Percentiles rank a stretch among this genome's conserved stretches.
Conservation (phyloP, 2,329 filamentous ascomycete species). For the Periconia macrospinosa region DNA sequence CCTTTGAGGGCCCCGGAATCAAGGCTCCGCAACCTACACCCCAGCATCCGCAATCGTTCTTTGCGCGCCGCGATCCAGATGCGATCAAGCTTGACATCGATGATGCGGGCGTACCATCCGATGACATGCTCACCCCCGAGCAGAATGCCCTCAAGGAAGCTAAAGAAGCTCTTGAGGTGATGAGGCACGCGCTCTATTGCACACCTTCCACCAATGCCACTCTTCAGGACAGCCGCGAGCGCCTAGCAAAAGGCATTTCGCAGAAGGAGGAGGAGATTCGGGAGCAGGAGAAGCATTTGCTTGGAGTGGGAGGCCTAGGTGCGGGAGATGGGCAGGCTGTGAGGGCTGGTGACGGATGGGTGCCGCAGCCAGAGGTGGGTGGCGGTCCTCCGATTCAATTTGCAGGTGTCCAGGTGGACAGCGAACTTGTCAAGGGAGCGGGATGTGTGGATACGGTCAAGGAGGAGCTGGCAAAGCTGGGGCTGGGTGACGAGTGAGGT, state of each 20-base stretch:
- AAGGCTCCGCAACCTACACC: slow-evolving; percentile 16
- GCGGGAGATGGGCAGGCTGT: slow-evolving; percentile 16
- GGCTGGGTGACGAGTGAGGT: slow-evolving; percentile 4
- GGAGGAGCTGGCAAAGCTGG: slow-evolving; percentile 19
- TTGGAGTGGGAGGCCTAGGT: slow-evolving; percentile 14
- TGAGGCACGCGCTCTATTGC: slow-evolving; percentile 22
- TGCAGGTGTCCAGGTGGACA: slow-evolving; percentile 35
- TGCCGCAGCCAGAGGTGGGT: slow-evolving; percentile 15
- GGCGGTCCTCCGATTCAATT: slow-evolving; percentile 28
- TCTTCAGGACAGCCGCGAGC: slow-evolving; percentile 18
- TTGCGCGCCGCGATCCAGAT: slow-evolving; percentile 6
- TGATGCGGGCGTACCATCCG: not conserved
- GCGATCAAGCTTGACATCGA: not conserved
- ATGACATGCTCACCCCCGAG: slow-evolving; percentile 23
- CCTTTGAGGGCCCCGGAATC: slow-evolving; percentile 12
- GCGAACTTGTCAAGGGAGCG: slow-evolving; percentile 30
- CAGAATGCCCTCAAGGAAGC: slow-evolving; percentile 5
- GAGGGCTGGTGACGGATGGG: slow-evolving; percentile 20
- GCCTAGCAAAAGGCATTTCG: slow-evolving; percentile 21
- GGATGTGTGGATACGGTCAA: slow-evolving; percentile 26
- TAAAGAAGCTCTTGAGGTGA: slow-evolving; percentile 16
- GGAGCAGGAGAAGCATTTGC: slow-evolving; percentile 17
- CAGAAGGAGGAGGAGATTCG: slow-evolving; percentile 18
- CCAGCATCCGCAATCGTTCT: slow-evolving; percentile 17
- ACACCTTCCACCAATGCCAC: slow-evolving; percentile 17